Evolutionary conservation across 2,329 filamentous ascomycete species (phyloP).

Genomic region (Fusarium guadeloupense): DNA sequence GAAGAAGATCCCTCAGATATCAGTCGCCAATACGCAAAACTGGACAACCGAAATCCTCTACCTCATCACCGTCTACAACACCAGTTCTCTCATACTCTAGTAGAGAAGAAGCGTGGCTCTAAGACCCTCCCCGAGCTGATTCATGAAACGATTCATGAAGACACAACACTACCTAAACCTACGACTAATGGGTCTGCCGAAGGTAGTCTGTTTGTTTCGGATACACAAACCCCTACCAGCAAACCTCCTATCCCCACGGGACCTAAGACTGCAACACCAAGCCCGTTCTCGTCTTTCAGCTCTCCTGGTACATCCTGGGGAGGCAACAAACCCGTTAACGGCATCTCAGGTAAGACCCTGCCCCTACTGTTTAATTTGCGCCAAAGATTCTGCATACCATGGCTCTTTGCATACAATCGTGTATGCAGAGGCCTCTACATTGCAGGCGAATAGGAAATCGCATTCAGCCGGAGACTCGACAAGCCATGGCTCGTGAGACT

Average conservation of each 20-base stretch:
- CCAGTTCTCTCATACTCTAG: constrained; percentile 63
- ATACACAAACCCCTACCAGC: constrained; percentile 12
- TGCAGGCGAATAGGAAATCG: constrained; percentile 36
- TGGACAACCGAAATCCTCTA: constrained; percentile 56
- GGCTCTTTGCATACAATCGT: constrained; percentile 20
- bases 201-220: constrained; percentile 45
- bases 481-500: constrained; percentile 32
- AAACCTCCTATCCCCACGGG: constrained; percentile 8
- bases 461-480: constrained; percentile 43
- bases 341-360: constrained; percentile 39
- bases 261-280: constrained; percentile 15
- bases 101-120: constrained; percentile 67
- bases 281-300: constrained; percentile 23
- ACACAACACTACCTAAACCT: constrained; percentile 29
- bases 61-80: constrained; percentile 63
- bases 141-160: constrained; percentile 62
- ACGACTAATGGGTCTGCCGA: constrained; percentile 32
- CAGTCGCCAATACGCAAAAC: constrained; percentile 53
- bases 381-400: constrained; percentile 38
- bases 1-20: constrained; percentile 49
- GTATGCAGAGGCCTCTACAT: constrained; percentile 17
- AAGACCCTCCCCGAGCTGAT: constrained; percentile 64
- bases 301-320: constrained; percentile 9
- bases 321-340: constrained; percentile 17
- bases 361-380: constrained; percentile 33